A percentile compares a stretch with the other conserved stretches of the same genome.
These are phyloP conservation scores for Anthoceros angustus DNA, from an alignment of 225 moss, liverwort and hornwort genomes.

Conservation along the genomic window DNA sequence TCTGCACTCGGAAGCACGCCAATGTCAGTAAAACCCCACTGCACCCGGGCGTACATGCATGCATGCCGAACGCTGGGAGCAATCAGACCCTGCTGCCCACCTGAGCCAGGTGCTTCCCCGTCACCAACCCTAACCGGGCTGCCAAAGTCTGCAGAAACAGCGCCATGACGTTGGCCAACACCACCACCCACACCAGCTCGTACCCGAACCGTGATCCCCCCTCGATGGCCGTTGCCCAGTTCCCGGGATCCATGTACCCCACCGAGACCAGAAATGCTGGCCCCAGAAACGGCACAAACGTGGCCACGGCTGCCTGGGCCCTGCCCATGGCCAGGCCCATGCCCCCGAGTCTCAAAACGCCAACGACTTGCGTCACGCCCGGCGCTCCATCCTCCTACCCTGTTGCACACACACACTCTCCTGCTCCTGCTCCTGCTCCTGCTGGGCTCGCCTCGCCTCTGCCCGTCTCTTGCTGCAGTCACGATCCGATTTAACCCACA, in stretches of 20 bases:
- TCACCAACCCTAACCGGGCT: constrained; percentile 68
- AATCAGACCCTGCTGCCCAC: constrained; percentile 10
- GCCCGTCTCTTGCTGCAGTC: background rate
- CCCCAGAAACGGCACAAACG: constrained; percentile 29
- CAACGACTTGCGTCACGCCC: background rate
- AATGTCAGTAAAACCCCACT: background rate
- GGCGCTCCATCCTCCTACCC: background rate
- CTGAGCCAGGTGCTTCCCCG: constrained; percentile 83
- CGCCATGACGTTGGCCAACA: constrained; percentile 65
- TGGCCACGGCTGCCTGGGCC: background rate
- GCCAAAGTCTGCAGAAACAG: constrained; percentile 63
- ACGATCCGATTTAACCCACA: background rate
- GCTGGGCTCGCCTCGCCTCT: background rate
- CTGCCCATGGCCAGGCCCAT: background rate
- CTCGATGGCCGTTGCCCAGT: constrained; percentile 85
- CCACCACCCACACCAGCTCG: constrained; percentile 53
- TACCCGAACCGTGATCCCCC: constrained; percentile 79
- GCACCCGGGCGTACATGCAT: background rate
- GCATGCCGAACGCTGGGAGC: background rate
- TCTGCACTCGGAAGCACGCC: constrained; percentile 22
- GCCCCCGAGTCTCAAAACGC: background rate
- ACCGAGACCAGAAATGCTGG: constrained; percentile 86
- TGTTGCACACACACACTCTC: background rate
- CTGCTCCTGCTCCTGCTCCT: background rate
- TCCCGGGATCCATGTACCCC: constrained; percentile 97